Base-by-base conservation (phyloP, 306 rosid genomes). In the Gleditsia sinensis region DNA sequence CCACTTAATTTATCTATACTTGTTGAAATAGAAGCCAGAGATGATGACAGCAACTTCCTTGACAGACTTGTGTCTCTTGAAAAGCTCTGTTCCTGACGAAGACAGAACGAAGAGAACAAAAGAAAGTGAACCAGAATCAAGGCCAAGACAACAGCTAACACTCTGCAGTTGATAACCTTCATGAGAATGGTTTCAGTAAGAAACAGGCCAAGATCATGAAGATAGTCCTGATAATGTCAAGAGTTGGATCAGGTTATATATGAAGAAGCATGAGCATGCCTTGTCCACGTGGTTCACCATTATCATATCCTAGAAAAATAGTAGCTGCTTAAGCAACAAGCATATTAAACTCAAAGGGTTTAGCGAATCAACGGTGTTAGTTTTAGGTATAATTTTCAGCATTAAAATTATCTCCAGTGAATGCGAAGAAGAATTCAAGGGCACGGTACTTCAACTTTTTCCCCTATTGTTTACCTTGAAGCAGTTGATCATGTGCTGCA, bases 221-320 rank as follows among this genome's bases (percentile, higher is more conserved):
- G 48, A 42, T 9, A 28, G 46, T 37, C 1, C 1, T 4, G 36
- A 19, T 71, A 14, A 17, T 67, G 62, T 33, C 70, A 66, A 53
- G 86, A 72, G 88, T 62, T 75, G 81, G 80, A 79, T 80, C 75
- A 39, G 75, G 78, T 79, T 76, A 33, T 81, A 82, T 82, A 80
- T 82, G 79, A 57, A 45, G 69, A 60, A 4, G 59, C 20, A 67
- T 21, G 70, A 74, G 48, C 86, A 72, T 72, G 82, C 79, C 83
- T 74, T 69, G 40, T 59, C 72, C 96, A 84, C 92, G 92, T 86
- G 96, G 79, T 70, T 79, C 56, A 43, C 79, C 80, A 63, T 54
- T 48, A 71, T 25, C 49, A 79, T 67, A 80, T 60, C 71, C 59
- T 71, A 58, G 37, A 20, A 39, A 23, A 14, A 37, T 1, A 28